phyloP scores from a whole-genome alignment of 805 yeast species.

The Candida succiphila region DNA sequence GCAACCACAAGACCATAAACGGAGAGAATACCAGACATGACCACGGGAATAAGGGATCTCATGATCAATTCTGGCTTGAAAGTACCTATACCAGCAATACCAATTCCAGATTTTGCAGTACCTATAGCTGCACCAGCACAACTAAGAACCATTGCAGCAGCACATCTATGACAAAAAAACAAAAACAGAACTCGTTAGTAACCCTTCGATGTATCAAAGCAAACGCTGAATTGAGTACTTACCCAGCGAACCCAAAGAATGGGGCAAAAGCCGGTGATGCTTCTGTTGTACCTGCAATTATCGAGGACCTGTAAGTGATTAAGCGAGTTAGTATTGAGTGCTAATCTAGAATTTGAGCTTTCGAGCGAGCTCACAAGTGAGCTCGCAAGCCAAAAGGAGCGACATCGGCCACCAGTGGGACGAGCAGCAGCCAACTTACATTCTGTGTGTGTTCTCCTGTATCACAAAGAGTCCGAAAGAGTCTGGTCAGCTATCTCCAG shows the following conservation, averaged over 20 bases:
- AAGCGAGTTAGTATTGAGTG: background rate
- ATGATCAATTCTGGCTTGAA: conserved; percentile 95
- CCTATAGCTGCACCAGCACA: conserved; percentile 99
- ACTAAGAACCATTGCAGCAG: conserved; percentile 81
- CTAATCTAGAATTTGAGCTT: too few relatives aligned
- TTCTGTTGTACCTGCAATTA: conserved; percentile 33
- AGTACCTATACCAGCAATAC: conserved; percentile 96
- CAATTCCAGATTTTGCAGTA: conserved; percentile 96
- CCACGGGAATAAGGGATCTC: conserved; percentile 94
- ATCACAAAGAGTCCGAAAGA: too few relatives aligned
- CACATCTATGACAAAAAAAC: conserved; percentile 38
- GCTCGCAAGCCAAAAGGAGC: too few relatives aligned
- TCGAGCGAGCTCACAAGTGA: too few relatives aligned
- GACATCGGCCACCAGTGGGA: too few relatives aligned
- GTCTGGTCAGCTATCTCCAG: too few relatives aligned
- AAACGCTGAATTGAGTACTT: conserved; percentile 8
- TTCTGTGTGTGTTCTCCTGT: too few relatives aligned
- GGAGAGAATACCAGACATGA: conserved; percentile 95
- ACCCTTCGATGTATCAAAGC: background rate
- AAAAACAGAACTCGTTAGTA: conserved; percentile 10
- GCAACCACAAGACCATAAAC: conserved; percentile 96
- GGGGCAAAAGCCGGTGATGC: conserved; percentile 91
- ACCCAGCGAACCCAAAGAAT: conserved; percentile 94
- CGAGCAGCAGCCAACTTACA: too few relatives aligned
- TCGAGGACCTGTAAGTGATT: conserved; percentile 9